Base-by-base conservation (phyloP, 306 rosid genomes). In the Gastrolobium bilobum region DNA sequence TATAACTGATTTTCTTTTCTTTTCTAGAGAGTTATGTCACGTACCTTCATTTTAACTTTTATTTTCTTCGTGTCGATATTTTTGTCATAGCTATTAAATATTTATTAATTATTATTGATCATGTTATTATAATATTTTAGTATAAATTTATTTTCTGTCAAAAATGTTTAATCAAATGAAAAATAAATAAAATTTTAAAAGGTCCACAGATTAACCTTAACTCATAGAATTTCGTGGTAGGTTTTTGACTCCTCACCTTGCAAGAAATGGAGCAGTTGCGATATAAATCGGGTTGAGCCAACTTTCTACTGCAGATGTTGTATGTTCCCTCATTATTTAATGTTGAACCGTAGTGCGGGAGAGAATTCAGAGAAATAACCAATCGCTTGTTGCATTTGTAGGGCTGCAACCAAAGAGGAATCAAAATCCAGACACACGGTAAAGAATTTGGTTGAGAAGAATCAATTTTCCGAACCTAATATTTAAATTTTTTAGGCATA, bases 281-380 rank as follows among this genome's bases (percentile, higher is more conserved):
- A 63, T 77, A 73, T 68, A 35, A 10, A 5, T 61, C 52, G 14
- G 90, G 88, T 11, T 82, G 68, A 74, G 13, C 48, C 84, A 84
- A 33, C 81, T 67, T 85, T 52, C 87, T 77, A 4, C 8, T 54
- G 62, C 90, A 84, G 15, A 7, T 75, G 43, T 71, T 68, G 78
- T 87, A 89, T 30, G 81, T 53, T 31, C 34, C 54, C 39, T 43
- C 84, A 54, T 0, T 43, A 31, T 62, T 71, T 64, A 13, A 46
- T 20, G 58, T 51, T 4, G 65, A 8, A 13, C 82, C 84, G 52
- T 38, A 13, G 75, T 62, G 77, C 0, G 83, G 82, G 26, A 71
- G 82, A 48, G 90, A 89, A 59, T 76, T 80, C 80, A 85, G 73
- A 73, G 89, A 66, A 73, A 89, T 56, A 60, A 87, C 85, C 75